Base-by-base conservation (phyloP, 306 rosid genomes). In the Dryas alaskensis region DNA sequence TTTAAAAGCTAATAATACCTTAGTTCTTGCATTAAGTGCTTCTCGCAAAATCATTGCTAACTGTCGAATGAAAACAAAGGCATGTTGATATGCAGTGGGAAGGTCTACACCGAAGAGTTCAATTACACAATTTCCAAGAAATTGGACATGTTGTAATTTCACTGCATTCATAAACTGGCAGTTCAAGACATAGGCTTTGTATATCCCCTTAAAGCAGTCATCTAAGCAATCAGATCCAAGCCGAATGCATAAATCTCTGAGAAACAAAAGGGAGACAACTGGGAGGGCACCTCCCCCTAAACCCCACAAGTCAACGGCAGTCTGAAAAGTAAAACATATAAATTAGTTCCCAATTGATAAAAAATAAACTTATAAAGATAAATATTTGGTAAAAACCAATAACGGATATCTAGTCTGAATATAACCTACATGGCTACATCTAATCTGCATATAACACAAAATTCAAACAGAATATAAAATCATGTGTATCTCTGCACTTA, bases 251-350 rank as follows among this genome's bases (percentile, higher is more conserved):
- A 94, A 39, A 81, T 91, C 97, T 82, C 92, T 86, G 75, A 91
- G 45, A 79, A 94, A 94, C 27, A 89, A 76, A 80, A 88, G 87
- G 2, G 99, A 88, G 58, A 84, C 89, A 57, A 88, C 77, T 0
- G 96, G 96, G 69, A 94, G 96, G 67, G 96, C 92, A 67, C 97
- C 99, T 66, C 95, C 97, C 10, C 99, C 96, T 7, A 96, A 88
- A 76, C 97, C 97, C 97, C 96, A 94, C 80, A 94, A 89, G 84
- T 94, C 97, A 75, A 94, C 89, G 65, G 85, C 92, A 71, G 88
- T 92, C 99, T 94, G 1, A 27, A 65, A 73, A 65, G 78, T 76
- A 62, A 78, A 54, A 43, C 45, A 37, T 52, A 10, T 19, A 1
- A 42, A 14, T 63, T 27, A 74, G 58, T 39, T 64, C 16, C n/a